A percentile compares a stretch with the other conserved stretches of the same genome.
phyloP scores from a whole-genome alignment of 805 yeast species.

The Metschnikowia orientalis region DNA sequence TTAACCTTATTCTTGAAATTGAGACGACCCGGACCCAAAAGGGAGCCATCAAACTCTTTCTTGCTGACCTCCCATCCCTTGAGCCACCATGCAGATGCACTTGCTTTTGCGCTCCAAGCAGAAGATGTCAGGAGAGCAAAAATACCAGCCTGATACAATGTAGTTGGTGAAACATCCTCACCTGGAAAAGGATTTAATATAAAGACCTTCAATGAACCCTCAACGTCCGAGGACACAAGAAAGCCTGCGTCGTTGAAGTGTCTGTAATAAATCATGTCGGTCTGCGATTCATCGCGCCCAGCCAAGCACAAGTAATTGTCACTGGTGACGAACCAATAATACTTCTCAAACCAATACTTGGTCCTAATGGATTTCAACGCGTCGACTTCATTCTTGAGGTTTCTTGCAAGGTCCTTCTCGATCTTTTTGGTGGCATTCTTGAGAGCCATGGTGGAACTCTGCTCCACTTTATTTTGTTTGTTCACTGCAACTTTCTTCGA shows the following conservation, averaged over 20 bases:
- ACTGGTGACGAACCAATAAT: conserved; percentile 87
- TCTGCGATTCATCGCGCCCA: conserved; percentile 78
- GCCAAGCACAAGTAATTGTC: conserved; percentile 85
- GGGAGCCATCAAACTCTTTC: conserved; percentile 54
- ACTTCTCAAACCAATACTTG: conserved; percentile 91
- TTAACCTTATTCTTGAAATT: conserved; percentile 51
- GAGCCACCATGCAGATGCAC: conserved; percentile 85
- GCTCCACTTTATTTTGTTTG: conserved; percentile 76
- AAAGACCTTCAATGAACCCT: conserved; percentile 70
- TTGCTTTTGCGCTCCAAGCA: conserved; percentile 86
- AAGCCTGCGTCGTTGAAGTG: conserved; percentile 72
- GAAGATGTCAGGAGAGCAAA: conserved; percentile 75
- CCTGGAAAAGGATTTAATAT: conserved; percentile 73
- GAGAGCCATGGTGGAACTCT: conserved; percentile 71
- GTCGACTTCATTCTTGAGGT: conserved; percentile 49
- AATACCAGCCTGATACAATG: conserved; percentile 85
- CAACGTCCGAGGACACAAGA: conserved; percentile 69
- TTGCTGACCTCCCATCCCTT: conserved; percentile 65
- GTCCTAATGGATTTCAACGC: conserved; percentile 57
- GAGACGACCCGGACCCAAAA: conserved; percentile 61
- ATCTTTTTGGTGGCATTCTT: conserved; percentile 79
- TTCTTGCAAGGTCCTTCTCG: conserved; percentile 61
- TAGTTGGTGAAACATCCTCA: conserved; percentile 75
- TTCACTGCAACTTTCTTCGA: conserved; percentile 69
- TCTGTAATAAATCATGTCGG: conserved; percentile 73